Base-by-base conservation (phyloP, 2,329 filamentous ascomycete species). In the Fusarium oligoseptatum region DNA sequence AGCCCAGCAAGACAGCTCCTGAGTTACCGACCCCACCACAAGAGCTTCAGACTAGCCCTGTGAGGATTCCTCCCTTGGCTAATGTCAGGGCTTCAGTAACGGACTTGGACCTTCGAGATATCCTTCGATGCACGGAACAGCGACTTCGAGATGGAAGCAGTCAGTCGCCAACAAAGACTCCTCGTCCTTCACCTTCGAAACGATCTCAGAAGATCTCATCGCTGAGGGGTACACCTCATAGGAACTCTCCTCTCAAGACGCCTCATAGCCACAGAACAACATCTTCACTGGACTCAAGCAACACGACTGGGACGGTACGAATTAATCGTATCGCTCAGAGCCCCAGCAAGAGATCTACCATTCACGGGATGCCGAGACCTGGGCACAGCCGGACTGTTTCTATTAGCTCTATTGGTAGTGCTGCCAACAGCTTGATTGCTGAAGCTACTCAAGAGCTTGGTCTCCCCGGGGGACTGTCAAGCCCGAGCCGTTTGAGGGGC, bases 111-210 rank as follows among this genome's bases (percentile, higher is more conserved):
- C 78, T 91, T 29, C 82, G 85, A 1, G 82, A 87, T 68, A 90
- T 91, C 32, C 81, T 91, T 36, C 83, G 83, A 50, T 87, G 84
- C 37, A 91, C 88, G 1, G 89, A 90, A 29, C 82, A 86, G 80
- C 82, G 88, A 11, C 82, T 90, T 15, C 82, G 84, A 22, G 83
- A 85, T 4, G 85, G 84, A 4, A 76, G 66, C 11, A 80, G 77
- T 22, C 70, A 66, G 17, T 82, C 82, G 2, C 81, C 81, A 0
- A 72, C 74, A 24, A 83, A 82, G 76, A 82, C 78, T 34, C 74
- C 81, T 7, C 64, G 68, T 27, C 56, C 39, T 27, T 75, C 79
- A 3, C 73, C 78, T 7, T 60, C 62, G 12, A 75, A 71, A 60
- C 70, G 64, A 10, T 73, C 72, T 17, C 66, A 64, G 11, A 74